Evolutionary conservation across 31 red algal species (phyloP).

Genomic region (Asparagopsis taxiformis): DNA sequence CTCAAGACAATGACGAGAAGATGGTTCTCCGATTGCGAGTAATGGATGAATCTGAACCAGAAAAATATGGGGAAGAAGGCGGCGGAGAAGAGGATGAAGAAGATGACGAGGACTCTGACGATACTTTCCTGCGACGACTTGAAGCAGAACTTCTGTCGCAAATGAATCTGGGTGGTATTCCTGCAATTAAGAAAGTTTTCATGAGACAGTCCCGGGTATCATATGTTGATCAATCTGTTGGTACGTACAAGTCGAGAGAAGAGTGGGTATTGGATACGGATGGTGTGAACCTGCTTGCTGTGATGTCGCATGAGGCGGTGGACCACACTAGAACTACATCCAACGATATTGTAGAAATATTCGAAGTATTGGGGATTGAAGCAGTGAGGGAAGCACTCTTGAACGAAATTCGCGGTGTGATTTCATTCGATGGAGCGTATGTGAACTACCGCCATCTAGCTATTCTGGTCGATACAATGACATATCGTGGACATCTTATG

Average conservation of each 20-base stretch:
- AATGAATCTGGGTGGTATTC: constrained; percentile 87
- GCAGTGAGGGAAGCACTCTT: constrained; percentile 81
- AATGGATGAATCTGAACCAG: constrained; percentile 38
- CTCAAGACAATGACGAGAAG: constrained; percentile 93
- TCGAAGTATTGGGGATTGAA: constrained; percentile 94
- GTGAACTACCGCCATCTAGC: constrained; percentile 97
- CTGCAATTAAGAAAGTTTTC: constrained; percentile 92
- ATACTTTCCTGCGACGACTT: constrained; percentile 79
- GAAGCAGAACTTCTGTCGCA: constrained; percentile 77
- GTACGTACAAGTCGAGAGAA: constrained; percentile 45
- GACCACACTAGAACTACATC: constrained; percentile 86
- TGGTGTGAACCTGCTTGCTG: constrained; percentile 87
- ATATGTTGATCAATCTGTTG: constrained; percentile 51
- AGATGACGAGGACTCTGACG: constrained; percentile 73
- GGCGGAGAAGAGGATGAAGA: constrained; percentile 56
- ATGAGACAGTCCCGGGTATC: constrained; percentile 76
- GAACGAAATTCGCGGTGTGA: constrained; percentile 92
- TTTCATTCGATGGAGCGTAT: constrained; percentile 94
- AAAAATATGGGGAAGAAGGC: constrained; percentile 57
- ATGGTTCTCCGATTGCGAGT: constrained; percentile 92
- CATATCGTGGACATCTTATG: constrained; percentile 91
- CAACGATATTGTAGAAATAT: constrained; percentile 94
- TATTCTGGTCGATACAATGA: constrained; percentile 94
- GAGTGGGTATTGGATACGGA: constrained; percentile 99
- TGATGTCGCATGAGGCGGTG: constrained; percentile 86